These are phyloP conservation scores for Coccomyxa subellipsoidea DNA, from an alignment of 163 green algal species.

Conservation along the genomic window DNA sequence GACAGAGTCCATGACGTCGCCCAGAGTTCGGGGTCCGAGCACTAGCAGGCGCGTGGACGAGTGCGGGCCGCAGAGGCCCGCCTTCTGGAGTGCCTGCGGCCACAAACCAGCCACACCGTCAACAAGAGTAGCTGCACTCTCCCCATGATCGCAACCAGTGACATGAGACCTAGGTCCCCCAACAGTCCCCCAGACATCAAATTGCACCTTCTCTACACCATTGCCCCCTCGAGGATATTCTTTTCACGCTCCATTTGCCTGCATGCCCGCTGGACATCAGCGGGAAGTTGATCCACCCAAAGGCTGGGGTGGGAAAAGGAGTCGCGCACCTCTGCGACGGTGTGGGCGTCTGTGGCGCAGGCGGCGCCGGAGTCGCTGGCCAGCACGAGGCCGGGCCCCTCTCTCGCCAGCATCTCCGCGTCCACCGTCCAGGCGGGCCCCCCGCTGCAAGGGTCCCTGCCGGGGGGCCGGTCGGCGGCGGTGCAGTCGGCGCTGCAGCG, in stretches of 20 bases:
- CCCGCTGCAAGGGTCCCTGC: not conserved
- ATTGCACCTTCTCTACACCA: too few species aligned
- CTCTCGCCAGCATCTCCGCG: slow-evolving; percentile 33
- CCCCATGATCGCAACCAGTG: too few species aligned
- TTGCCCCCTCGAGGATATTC: too few species aligned
- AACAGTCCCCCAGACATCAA: too few species aligned
- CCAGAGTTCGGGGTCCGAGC: slow-evolving; percentile 36
- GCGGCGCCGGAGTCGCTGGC: slow-evolving; percentile 40
- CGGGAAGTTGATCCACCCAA: too few species aligned
- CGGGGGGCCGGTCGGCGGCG: not conserved
- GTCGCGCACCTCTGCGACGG: slow-evolving; percentile 23
- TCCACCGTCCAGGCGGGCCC: slow-evolving; percentile 31
- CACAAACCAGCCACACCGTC: not conserved
- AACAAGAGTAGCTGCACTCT: not conserved
- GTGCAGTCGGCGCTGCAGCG: slow-evolving; percentile 12
- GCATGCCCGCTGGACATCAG: too few species aligned
- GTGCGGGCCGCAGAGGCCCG: slow-evolving; percentile 8
- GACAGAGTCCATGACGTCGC: slow-evolving; percentile 62
- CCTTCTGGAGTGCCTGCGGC: slow-evolving; percentile 19
- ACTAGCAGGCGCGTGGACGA: slow-evolving; percentile 22
- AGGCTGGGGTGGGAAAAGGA: too few species aligned
- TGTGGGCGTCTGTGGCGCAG: slow-evolving; percentile 30
- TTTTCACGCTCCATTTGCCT: too few species aligned
- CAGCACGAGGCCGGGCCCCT: slow-evolving; percentile 58
- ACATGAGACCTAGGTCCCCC: too few species aligned